Base-by-base conservation (phyloP, 106 monocot genomes). In the Dendrobium officinale region DNA sequence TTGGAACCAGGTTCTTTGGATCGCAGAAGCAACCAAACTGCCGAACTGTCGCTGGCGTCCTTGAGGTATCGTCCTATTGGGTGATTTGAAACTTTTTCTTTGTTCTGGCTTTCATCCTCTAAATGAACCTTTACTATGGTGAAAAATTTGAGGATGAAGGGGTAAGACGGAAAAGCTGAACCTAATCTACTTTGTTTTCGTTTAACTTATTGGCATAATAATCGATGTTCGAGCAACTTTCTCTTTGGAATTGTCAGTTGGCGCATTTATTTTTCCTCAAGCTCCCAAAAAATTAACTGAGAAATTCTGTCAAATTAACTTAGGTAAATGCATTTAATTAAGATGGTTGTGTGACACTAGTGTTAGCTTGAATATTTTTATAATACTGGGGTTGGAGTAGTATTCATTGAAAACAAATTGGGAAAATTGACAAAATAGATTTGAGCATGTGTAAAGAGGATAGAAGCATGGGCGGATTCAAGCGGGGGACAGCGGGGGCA, bases 1-100 rank as follows among this genome's bases (percentile, higher is more conserved):
- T 94, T 10, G 97, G 97, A 9, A 91, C 94, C 42, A 83, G 85
- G 22, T 98, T 98, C 85, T 94, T 87, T 24, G 97, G 97, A 4
- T 93, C 90, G 48, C 92, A 90, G 84, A 86, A 88, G 84, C 92
- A 92, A 76, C 88, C 87, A 31, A 75, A 80, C 61, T 45, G 44
- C 40, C 66, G 90, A 67, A 88, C 87, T 4, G 90, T 90, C 75
- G 86, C 91, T 42, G 92, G 94, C 6, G 83, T 80, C 74, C 92
- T 98, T 9, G 89, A 94, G 93, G 96, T 97, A 72, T 33, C 59
- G 73, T 33, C 37, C 45, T 73, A 33, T 41, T 3, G 41, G 40
- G 16, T 17, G 16, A 73, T 73, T 40, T 73, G 33, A 73, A 73
- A 5, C 42, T 2, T 42, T 73, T 73, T 41, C 73, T 67, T 27